Evolutionary conservation across 257 asterid species (phyloP).

Genomic region (Ilex asprella): DNA sequence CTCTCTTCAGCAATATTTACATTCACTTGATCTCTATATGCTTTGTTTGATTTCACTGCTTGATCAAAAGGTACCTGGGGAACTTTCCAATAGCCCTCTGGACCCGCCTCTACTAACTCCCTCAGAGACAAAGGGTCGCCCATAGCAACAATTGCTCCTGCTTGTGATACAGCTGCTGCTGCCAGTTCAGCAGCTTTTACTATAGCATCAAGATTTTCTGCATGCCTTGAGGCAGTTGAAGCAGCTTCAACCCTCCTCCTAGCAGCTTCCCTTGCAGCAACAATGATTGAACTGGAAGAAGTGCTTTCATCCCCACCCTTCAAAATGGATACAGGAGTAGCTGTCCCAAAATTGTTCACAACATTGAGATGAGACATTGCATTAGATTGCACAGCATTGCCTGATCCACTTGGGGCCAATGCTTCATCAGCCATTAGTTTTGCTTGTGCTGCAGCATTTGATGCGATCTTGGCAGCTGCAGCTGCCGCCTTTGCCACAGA

Average conservation of each 20-base stretch:
- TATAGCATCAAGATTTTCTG: slow-evolving; percentile 86
- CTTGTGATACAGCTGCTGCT: slow-evolving; percentile 91
- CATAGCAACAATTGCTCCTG: slow-evolving; percentile 83
- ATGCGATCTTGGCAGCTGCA: slow-evolving; percentile 92
- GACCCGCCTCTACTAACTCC: slow-evolving; percentile 66
- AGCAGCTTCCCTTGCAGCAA: slow-evolving; percentile 93
- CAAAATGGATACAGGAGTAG: slow-evolving; percentile 56
- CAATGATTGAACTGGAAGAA: slow-evolving; percentile 50
- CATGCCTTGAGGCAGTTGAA: slow-evolving; percentile 86
- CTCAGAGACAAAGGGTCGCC: slow-evolving; percentile 69
- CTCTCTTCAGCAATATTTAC: slow-evolving; percentile 24
- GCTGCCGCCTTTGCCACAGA: slow-evolving; percentile 98
- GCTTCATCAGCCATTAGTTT: slow-evolving; percentile 88
- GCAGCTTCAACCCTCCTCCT: slow-evolving; percentile 90
- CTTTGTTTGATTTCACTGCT: slow-evolving; percentile 31
- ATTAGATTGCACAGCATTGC: slow-evolving; percentile 17
- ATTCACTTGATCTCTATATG: slow-evolving; percentile 21
- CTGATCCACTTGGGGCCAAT: slow-evolving; percentile 29
- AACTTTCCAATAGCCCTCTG: slow-evolving; percentile 60
- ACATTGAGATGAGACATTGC: slow-evolving; percentile 19
- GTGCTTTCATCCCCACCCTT: slow-evolving; percentile 40
- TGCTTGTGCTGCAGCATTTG: slow-evolving; percentile 75
- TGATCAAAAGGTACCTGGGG: slow-evolving; percentile 24
- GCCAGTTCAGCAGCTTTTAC: slow-evolving; percentile 95
- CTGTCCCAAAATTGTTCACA: slow-evolving; percentile 31